Base-by-base conservation (phyloP, 176 grass and related monocot genomes). In the Raddia guianensis region DNA sequence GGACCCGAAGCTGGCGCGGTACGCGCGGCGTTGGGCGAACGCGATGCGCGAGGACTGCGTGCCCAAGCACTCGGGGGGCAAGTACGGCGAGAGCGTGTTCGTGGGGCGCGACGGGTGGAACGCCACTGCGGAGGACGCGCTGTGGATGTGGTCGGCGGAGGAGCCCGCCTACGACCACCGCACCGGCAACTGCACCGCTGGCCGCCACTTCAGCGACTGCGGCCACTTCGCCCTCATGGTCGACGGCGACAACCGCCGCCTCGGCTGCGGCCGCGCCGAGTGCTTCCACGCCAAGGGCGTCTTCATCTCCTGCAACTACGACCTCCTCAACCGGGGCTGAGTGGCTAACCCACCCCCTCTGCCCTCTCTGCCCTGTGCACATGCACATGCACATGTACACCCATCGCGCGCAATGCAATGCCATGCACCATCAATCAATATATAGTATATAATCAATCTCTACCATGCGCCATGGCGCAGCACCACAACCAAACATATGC, bases 261-360 rank as follows among this genome's bases (percentile, higher is more conserved):
- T 89, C 40, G 82, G 82, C 0, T 89, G 87, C 82, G 87, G 21
- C 9, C 82, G 87, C 2, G 35, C 63, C 1, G 84, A 86, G 68
- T 86, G 84, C 77, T 57, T 9, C 84, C 3, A 18, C 0, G 76
- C 16, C 21, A 12, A 4, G 4, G 69, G 69, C 70, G 70, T 77
- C 87, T 81, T 89, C 82, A 72, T 89, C 49, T 20, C 43, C 2
- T 89, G 87, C 87, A 89, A 76, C 72, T 85, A 89, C 84, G 21
- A 8, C 14, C 3, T 61, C 40, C 3, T 4, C 4, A 3, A 55
- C 49, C 33, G 8, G 27, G 27, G 27, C 27, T 12, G 72, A 72
- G 2, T 12, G 3, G 2, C 37, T 40, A 0, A 40, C 37, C 27
- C 27, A 27, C 27, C 27, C 27, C 27, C 27, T 27, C 27, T 1